Evolutionary conservation across 371 early-diverging fungal genomes (phyloP).

Genomic region (Mortierella polycephala): DNA sequence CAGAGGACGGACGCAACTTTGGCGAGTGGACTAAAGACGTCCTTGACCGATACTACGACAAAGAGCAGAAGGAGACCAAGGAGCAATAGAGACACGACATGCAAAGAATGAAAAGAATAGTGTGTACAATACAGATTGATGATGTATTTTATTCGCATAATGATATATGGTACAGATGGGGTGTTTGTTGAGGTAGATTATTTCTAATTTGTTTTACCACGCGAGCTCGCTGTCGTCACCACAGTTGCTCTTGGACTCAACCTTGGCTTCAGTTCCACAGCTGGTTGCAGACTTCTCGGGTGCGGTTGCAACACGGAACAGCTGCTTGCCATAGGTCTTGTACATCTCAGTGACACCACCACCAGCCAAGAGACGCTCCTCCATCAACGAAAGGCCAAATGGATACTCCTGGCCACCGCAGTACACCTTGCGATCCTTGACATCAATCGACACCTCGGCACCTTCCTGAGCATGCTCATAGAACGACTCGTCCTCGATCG

Average conservation of each 20-base stretch:
- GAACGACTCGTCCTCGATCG: constrained; percentile 72
- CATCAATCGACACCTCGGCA: constrained; percentile 68
- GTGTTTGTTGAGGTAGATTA: too few relatives aligned
- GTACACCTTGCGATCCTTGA: constrained; percentile 68
- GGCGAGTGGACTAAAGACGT: constrained; percentile 68
- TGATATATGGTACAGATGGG: too few relatives aligned
- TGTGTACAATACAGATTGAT: constrained; percentile 10
- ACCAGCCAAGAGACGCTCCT: constrained; percentile 78
- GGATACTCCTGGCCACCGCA: constrained; percentile 61
- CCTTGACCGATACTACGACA: constrained; percentile 52
- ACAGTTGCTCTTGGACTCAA: constrained; percentile 34
- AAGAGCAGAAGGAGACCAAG: constrained; percentile 12
- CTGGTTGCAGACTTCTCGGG: constrained; percentile 27
- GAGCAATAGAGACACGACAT: background rate
- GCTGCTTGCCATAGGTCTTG: constrained; percentile 72
- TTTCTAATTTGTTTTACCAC: constrained; percentile 25
- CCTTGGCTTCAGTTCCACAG: constrained; percentile 37
- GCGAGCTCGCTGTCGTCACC: constrained; percentile 52
- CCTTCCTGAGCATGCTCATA: constrained; percentile 77
- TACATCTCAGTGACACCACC: constrained; percentile 85
- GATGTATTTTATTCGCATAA: background rate
- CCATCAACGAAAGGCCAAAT: constrained; percentile 72
- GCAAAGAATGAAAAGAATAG: constrained; percentile 1
- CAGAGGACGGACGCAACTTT: constrained; percentile 64
- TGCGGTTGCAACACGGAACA: constrained; percentile 77